A percentile compares a stretch with the other conserved stretches of the same genome.
Conservation (phyloP, 805 yeast species). For the Scheffersomyces lignosus region DNA sequence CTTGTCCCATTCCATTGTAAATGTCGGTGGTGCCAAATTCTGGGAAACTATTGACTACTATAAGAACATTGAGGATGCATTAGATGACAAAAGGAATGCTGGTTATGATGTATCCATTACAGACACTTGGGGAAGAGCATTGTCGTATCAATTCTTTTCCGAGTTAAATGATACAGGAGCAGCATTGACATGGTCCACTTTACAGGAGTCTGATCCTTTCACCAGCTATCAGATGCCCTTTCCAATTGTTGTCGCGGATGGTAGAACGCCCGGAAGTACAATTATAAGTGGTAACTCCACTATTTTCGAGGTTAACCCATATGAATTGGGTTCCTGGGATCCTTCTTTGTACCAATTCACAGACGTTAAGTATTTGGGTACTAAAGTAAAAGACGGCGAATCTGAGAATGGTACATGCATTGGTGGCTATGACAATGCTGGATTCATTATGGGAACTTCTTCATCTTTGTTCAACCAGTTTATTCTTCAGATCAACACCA, state of each 20-base stretch:
- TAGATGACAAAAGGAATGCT: constrained; percentile 33
- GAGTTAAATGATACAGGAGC: constrained; percentile 25
- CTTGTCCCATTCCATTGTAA: constrained; percentile 65
- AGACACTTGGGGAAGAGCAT: constrained; percentile 46
- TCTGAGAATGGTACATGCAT: constrained; percentile 18
- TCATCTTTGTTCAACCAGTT: constrained; percentile 26
- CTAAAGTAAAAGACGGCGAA: constrained; percentile 17
- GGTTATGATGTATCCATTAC: constrained; percentile 40
- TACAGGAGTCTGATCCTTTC: constrained; percentile 19
- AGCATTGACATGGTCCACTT: constrained; percentile 22
- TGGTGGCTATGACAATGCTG: constrained; percentile 27
- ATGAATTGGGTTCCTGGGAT: constrained; percentile 30
- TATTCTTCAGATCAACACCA: constrained; percentile 16
- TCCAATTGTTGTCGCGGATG: constrained; percentile 27
- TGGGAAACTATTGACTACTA: constrained; percentile 60
- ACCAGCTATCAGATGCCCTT: constrained; percentile 26
- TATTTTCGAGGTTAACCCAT: constrained; percentile 25
- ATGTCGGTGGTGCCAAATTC: constrained; percentile 60
- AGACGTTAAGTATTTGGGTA: constrained; percentile 24
- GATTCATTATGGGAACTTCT: constrained; percentile 25
- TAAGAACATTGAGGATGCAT: constrained; percentile 25
- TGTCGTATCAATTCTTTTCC: constrained; percentile 39
- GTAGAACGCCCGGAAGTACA: constrained; percentile 22
- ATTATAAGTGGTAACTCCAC: constrained; percentile 27
- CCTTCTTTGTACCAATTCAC: constrained; percentile 23